Percentiles rank a stretch among this genome's conserved stretches.
These are phyloP conservation scores for Penicillium sp. DNA, from an alignment of 2,329 filamentous ascomycete species.

Conservation along the genomic window DNA sequence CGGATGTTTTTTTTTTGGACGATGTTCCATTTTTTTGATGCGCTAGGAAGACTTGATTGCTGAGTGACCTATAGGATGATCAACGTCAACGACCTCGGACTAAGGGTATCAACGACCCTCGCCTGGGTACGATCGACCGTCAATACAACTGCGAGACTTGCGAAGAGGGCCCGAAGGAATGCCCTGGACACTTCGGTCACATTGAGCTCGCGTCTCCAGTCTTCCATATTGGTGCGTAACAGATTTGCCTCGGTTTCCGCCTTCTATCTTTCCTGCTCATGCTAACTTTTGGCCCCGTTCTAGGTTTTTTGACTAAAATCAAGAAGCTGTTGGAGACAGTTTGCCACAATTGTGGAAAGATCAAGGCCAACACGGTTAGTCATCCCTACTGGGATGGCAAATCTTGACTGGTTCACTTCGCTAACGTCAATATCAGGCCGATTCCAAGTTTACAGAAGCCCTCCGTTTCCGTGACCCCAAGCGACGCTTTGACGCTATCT, in stretches of 20 bases:
- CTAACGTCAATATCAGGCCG: slow-evolving; percentile 62
- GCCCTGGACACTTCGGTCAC: slow-evolving; percentile 96
- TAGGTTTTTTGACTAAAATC: slow-evolving; percentile 96
- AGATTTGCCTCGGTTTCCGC: slow-evolving; percentile 1
- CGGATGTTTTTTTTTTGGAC: background rate
- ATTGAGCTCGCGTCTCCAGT: slow-evolving; percentile 97
- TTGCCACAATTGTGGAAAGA: slow-evolving; percentile 98
- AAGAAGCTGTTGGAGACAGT: slow-evolving; percentile 99
- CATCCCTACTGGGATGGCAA: slow-evolving; percentile 58
- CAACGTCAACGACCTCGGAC: slow-evolving; percentile 85
- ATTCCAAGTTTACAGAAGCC: slow-evolving; percentile 78
- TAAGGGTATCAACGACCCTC: slow-evolving; percentile 89
- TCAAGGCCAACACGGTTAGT: slow-evolving; percentile 98
- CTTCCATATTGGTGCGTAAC: slow-evolving; percentile 68
- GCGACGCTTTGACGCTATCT: slow-evolving; percentile 87
- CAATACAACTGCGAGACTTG: slow-evolving; percentile 96
- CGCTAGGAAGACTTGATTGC: slow-evolving; percentile 8
- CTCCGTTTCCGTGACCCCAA: slow-evolving; percentile 87
- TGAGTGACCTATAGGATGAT: slow-evolving; percentile 61
- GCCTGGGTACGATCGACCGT: slow-evolving; percentile 92
- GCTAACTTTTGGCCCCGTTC: slow-evolving; percentile 23
- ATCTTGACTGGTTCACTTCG: slow-evolving; percentile 48
- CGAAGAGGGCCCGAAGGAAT: slow-evolving; percentile 91
- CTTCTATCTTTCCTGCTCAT: slow-evolving; percentile 1
- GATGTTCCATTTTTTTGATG: background rate